A percentile compares a stretch with the other conserved stretches of the same genome.
phyloP scores from a whole-genome alignment of 306 rosid genomes.

The Gynostemma pentaphyllum region DNA sequence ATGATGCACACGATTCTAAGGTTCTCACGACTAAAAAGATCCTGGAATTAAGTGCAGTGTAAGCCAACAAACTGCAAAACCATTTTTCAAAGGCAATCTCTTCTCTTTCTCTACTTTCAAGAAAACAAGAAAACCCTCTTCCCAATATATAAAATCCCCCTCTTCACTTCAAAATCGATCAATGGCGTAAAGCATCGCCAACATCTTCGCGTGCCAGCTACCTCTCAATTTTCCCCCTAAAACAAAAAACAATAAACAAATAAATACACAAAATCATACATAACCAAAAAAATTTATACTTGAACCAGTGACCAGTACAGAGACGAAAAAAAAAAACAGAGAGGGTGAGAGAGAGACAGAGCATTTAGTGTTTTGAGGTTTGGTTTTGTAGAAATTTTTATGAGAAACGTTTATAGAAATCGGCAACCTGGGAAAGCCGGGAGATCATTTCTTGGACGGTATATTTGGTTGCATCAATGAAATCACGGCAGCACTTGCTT shows the following conservation, averaged over 20 bases:
- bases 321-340: background rate
- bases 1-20: background rate
- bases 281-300: background rate
- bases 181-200: conserved; percentile 50
- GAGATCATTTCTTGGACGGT: conserved; percentile 68
- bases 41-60: conserved; percentile 28
- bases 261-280: conserved; percentile 8
- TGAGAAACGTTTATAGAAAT: conserved; percentile 29
- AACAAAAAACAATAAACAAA: background rate
- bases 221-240: conserved; percentile 10
- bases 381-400: conserved; percentile 13
- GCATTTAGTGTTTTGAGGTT: background rate
- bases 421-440: conserved; percentile 92
- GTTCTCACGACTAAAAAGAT: background rate
- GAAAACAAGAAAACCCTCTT: conserved; percentile 1
- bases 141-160: conserved; percentile 9
- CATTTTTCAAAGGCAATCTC: conserved; percentile 5
- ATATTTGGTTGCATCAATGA: conserved; percentile 94
- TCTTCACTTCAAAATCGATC: conserved; percentile 31
- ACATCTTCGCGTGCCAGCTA: conserved; percentile 49
- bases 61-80: conserved; percentile 31
- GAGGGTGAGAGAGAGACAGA: conserved; percentile 1
- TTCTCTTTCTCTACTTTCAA: background rate
- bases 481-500: conserved; percentile 64
- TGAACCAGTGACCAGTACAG: background rate